These are phyloP conservation scores for Neolentinus lepideus DNA, from an alignment of 1,284 basidiomycete species.

Conservation along the genomic window DNA sequence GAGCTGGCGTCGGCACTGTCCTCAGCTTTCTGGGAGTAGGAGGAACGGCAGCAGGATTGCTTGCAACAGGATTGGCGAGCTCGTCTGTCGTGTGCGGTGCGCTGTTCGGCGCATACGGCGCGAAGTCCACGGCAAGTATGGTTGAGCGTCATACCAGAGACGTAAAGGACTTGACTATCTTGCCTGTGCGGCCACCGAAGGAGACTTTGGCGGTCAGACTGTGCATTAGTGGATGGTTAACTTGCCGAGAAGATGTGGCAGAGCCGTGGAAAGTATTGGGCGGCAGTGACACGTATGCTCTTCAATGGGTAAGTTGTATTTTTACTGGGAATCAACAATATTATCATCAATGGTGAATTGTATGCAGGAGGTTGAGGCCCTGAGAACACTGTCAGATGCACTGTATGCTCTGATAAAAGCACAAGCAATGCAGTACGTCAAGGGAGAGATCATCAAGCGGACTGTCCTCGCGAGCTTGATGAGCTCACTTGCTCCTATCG, in stretches of 20 bases:
- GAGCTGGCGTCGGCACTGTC: constrained; percentile 42
- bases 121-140: constrained; percentile 39
- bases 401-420: constrained; percentile 37
- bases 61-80: constrained; percentile 47
- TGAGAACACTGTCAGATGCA: constrained; percentile 42
- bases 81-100: constrained; percentile 51
- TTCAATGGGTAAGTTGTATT: constrained; percentile 44
- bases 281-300: constrained; percentile 46
- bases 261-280: constrained; percentile 47
- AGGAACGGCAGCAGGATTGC: constrained; percentile 43
- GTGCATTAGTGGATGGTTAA: constrained; percentile 53
- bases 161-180: constrained; percentile 44
- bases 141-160: constrained; percentile 44
- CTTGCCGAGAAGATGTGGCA: constrained; percentile 35
- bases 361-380: constrained; percentile 45
- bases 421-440: constrained; percentile 43
- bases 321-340: background rate
- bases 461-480: constrained; percentile 45
- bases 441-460: constrained; percentile 39
- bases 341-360: background rate
- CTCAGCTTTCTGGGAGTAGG: constrained; percentile 47
- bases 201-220: constrained; percentile 46
- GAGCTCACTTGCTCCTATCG: constrained; percentile 43
- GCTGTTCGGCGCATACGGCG: constrained; percentile 53
- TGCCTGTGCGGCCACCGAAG: constrained; percentile 33